Evolutionary conservation across 148 eudicot species (phyloP), one percentile per base, ranked within the genome.

Genomic region (Chenopodium suecicum): DNA sequence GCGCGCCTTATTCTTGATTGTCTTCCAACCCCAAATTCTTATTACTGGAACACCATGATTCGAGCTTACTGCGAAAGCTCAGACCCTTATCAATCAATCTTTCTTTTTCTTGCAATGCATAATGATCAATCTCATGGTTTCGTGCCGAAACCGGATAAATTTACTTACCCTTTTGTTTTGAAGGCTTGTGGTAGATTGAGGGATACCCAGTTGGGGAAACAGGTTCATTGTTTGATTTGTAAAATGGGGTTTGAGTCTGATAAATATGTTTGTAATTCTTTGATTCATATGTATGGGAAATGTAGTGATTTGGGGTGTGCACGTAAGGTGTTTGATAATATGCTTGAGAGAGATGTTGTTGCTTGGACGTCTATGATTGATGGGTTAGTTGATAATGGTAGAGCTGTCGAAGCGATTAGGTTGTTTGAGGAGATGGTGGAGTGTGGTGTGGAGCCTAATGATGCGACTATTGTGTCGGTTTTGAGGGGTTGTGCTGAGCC

Each of bases 351-450:
- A 84, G 90, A 89, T 54, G 88, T 87, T 80, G 90, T 87, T 46
- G 44, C 44, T 19, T 89, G 91, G 91, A 87, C 90, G 11, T 76
- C 85, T 14, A 48, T 89, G 75, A 84, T 89, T 89, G 88, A 87
- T 89, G 91, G 88, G 73, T 69, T 84, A 65, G 91, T 86, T 76
- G 87, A 88, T 32, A 89, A 86, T 84, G 90, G 88, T n/a, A 76
- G 77, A 63, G 47, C 69, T 31, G 48, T 84, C 41, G 87, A 89
- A 73, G 88, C 83, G n/a, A 41, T 89, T 27, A 77, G 9, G 75
- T 41, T 87, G 41, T 89, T 89, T 79, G 17, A 76, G 23, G 82
- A 82, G 77, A 89, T 87, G 90, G 60, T 78, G 58, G 75, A 56
- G 5, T 8, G 77, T 80, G 84, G 84, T 27, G 34, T 82, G 17